Evolutionary conservation across 2,329 filamentous ascomycete genomes (phyloP), one percentile per base, ranked within the genome.

Genomic region (Colletotrichum siamense): DNA sequence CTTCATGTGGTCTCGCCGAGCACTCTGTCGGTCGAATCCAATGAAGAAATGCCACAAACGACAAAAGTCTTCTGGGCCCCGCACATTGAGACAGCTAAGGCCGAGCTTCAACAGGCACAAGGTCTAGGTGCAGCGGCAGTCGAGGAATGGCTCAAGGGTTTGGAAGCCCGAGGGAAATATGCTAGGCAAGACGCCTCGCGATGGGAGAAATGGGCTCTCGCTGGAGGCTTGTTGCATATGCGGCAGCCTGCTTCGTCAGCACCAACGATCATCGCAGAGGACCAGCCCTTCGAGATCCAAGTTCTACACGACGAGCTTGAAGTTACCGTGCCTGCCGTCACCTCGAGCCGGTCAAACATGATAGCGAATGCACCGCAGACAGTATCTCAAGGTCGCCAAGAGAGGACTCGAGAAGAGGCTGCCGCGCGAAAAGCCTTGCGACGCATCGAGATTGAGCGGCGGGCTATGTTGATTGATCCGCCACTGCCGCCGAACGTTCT

Each of bases 121-220:
- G 84, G 87, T n/a, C 89, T 95, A 79, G 94, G 95, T n/a, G 80
- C 89, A 61, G 92, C 93, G 57, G 91, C 93, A 13, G 89, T 91
- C 6, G 93, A 95, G 79, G 95, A 96, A 83, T 97, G 95, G 95
- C 87, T 92, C 34, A 96, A 96, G 84, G 95, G 95, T 12, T 88
- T 97, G 5, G 90, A 92, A 59, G 86, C 86, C 32, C 89, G 91
- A 74, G 94, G 94, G 12, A 91, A 91, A 79, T 88, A 91, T 75
- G 85, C 88, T 65, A 89, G 92, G 79, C 88, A 87, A 13, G 92
- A 94, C 81, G 89, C 91, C 34, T 88, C 91, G 32, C 91, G 94
- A 66, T 96, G 94, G 93, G 95, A 96, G 82, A 93, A 92, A 80
- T 96, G 94, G 92, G 92, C 93, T 78, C 79, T 81, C 6, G 84